Percentiles rank a stretch among this genome's conserved stretches.
These are phyloP conservation scores for Cucumis melo DNA, from an alignment of 306 rosid species.

Conservation along the genomic window DNA sequence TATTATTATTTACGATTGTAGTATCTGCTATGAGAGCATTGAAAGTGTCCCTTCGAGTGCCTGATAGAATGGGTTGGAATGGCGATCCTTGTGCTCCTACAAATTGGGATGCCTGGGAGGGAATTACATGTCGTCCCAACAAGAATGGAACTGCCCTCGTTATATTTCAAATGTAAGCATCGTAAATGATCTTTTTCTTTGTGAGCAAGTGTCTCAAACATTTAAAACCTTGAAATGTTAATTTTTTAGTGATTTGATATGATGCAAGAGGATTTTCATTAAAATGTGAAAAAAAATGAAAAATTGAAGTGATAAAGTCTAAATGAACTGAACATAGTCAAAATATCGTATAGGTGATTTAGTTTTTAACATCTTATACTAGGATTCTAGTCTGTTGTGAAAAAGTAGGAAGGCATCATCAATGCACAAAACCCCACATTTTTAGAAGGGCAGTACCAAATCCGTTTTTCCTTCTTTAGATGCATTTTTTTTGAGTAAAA, in stretches of 20 bases:
- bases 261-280: not conserved
- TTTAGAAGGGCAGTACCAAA: not conserved
- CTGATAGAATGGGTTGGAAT: conserved; percentile 98
- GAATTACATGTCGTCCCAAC: conserved; percentile 69
- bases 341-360: not conserved
- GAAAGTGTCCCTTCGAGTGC: conserved; percentile 74
- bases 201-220: not conserved
- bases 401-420: not conserved
- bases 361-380: not conserved
- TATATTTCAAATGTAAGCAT: conserved; percentile 73
- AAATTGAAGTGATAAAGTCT: not conserved
- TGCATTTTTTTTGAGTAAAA: not conserved
- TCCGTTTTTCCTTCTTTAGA: not conserved
- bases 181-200: not conserved
- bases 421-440: not conserved
- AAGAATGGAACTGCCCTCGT: conserved; percentile 41
- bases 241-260: not conserved
- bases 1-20: conserved; percentile 8
- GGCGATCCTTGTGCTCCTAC: conserved; percentile 99
- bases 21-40: conserved; percentile 71
- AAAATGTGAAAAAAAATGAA: not conserved
- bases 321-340: not conserved
- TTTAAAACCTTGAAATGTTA: not conserved
- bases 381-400: not conserved
- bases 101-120: conserved; percentile 98